Evolutionary conservation across 768 basidiomycete species (phyloP).

Genomic region (Lyophyllum semitale): DNA sequence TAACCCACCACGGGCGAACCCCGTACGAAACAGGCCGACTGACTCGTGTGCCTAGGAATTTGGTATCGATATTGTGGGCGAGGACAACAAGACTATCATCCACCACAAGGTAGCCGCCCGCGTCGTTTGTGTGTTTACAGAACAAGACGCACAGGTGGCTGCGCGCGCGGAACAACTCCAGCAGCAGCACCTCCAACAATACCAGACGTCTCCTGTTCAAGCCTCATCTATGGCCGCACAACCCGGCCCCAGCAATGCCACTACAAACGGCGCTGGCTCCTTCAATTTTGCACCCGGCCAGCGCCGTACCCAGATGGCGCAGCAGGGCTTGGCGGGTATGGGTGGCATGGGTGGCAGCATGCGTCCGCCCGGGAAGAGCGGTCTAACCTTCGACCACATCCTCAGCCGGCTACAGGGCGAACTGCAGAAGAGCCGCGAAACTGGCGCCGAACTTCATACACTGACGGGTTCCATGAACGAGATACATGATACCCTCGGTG

Average conservation of each 20-base stretch:
- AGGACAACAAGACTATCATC: slow-evolving; percentile 96
- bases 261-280: slow-evolving; percentile 18
- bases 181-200: slow-evolving; percentile 46
- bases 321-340: slow-evolving; percentile 67
- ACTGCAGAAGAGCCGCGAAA: slow-evolving; percentile 94
- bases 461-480: slow-evolving; percentile 82
- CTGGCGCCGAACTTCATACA: slow-evolving; percentile 80
- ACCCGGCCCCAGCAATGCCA: slow-evolving; percentile 14
- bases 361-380: slow-evolving; percentile 78
- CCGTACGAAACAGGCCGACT: slow-evolving; percentile 9
- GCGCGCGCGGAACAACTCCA: slow-evolving; percentile 72
- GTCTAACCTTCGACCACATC: slow-evolving; percentile 91
- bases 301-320: slow-evolving; percentile 58
- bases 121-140: slow-evolving; percentile 83
- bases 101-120: slow-evolving; percentile 99
- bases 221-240: slow-evolving; percentile 11
- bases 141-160: slow-evolving; percentile 81
- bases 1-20: neutral
- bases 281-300: slow-evolving; percentile 32
- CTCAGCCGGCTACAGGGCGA: slow-evolving; percentile 87
- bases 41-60: slow-evolving; percentile 70
- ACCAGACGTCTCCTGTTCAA: slow-evolving; percentile 26
- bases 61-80: slow-evolving; percentile 97
- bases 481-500: slow-evolving; percentile 90
- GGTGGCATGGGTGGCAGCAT: slow-evolving; percentile 77